Base-by-base conservation (phyloP, 1,284 basidiomycete genomes). In the Cystobasidiaceae sp. region DNA sequence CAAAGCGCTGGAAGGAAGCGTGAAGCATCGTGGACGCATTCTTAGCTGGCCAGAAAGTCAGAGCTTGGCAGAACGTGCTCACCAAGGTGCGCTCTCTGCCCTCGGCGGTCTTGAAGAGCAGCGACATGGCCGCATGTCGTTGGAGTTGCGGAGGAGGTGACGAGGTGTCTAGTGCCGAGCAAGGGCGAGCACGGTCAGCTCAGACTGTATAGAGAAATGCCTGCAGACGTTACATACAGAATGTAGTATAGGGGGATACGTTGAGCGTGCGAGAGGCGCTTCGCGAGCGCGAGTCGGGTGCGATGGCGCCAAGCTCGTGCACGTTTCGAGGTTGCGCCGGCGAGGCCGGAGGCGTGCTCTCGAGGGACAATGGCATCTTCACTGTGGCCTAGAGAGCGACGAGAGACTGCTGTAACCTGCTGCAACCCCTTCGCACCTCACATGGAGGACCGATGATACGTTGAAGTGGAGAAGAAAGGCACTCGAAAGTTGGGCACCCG, bases 91-190 rank as follows among this genome's bases (percentile, higher is more conserved):
- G 44, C 34, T 66, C 63, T 34, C 63, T 17, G 4, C 63, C 63
- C 30, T 66, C 63, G 3, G 54, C 39, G 5, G 63, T 66, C 46
- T 58, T 58, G 3, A 66, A 32, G 27, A 66, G 48, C 32, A 66
- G 41, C 43, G 61, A 55, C 61, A 64, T 64, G 17, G 61, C 61
- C 3, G 61, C 52, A 28, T 64, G 61, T 15, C 61, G 19, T 11
- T 55, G 37, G 4, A 64, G 51, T 44, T 23, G 50, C 32, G 37
- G 39, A 11, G 21, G 21, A 15, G 61, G 30, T 27, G 39, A 44
- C 15, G 61, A 64, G 44, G 61, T 39, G 52, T 55, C 61, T 64
- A 27, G 7, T 33, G 19, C n/a, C 30, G 9, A 33, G 44, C 8
- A 11, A 23, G 15, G 23, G 25, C 9, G 19, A 25, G 17, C 25